These are phyloP conservation scores for Takakia lepidozioides DNA, from an alignment of 225 moss, liverwort and hornwort genomes.

Conservation along the genomic window DNA sequence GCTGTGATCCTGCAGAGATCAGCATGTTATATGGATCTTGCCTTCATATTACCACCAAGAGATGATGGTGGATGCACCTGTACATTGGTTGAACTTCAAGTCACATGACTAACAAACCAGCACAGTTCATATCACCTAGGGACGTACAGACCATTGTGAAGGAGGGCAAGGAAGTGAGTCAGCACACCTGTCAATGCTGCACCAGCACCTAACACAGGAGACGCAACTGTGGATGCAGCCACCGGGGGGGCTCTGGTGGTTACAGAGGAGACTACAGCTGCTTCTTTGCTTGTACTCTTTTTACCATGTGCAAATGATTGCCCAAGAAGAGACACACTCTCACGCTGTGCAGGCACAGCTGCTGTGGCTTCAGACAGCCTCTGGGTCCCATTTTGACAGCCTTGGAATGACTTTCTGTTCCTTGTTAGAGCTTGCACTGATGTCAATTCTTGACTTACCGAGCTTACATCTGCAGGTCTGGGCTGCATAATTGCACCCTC, in stretches of 20 bases:
- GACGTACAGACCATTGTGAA: background rate
- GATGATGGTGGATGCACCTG: too few species aligned
- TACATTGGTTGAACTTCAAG: background rate
- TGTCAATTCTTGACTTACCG: slow-evolving; percentile 4
- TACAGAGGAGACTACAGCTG: slow-evolving; percentile 7
- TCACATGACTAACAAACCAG: background rate
- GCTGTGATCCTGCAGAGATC: slow-evolving; percentile 10
- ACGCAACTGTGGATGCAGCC: slow-evolving; percentile 8
- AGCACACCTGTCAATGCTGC: slow-evolving; percentile 12
- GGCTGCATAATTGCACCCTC: slow-evolving; percentile 2
- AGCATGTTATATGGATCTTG: background rate
- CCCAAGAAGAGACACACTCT: slow-evolving; percentile 9
- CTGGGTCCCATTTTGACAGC: slow-evolving; percentile 3
- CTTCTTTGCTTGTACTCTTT: slow-evolving; percentile 14
- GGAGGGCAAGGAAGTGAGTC: too few species aligned
- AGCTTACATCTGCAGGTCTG: slow-evolving; percentile 6
- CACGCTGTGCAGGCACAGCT: slow-evolving; percentile 7
- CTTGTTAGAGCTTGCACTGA: slow-evolving; percentile 7
- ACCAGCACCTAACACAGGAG: slow-evolving; percentile 15
- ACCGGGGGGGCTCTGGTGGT: slow-evolving; percentile 9
- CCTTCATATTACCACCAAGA: too few species aligned
- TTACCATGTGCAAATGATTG: slow-evolving; percentile 13
- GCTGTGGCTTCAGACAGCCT: slow-evolving; percentile 13
- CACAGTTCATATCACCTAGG: background rate
- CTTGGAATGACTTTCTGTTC: slow-evolving; percentile 1